Base-by-base conservation (phyloP, 768 basidiomycete species). In the Agaricus bisporus region DNA sequence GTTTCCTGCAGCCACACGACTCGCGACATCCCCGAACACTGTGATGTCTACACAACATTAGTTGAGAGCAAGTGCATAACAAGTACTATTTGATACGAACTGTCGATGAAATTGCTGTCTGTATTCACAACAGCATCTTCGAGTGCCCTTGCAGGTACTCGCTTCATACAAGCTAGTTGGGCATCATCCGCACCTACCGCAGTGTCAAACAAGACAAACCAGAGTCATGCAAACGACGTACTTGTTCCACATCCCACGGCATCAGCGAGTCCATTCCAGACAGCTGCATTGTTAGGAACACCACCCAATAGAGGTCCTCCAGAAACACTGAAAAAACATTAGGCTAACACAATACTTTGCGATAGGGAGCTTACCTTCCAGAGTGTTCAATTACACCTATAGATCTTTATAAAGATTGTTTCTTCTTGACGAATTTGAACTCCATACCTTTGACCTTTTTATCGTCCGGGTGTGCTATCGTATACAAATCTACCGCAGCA, bases 111-210 rank as follows among this genome's bases (percentile, higher is more conserved):
- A 4, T 53, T 53, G 6, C 58, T 46, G 42, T 62, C 64, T 0
- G 65, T 65, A 25, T 54, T 66, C 38, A 68, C 63, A 0, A 70
- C 68, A 0, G 68, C 69, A 48, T 68, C 61, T 46, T 70, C 67
- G 11, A 74, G 52, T 26, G 57, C 66, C 11, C 60, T 58, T 54
- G 51, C 61, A 14, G 70, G 63, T 3, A 69, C 64, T 7, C 58
- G 56, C 54, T 70, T 63, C 73, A 73, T 73, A 49, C 73, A 74
- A 11, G 63, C 44, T 7, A 73, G 50, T 44, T 74, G 73, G 11
- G 63, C 59, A 18, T 59, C 60, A 48, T 66, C 59, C 8, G 63
- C 54, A 20, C 41, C 60, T 61, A 9, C 22, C 4, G 18, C 9
- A 39, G 26, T 17, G 37, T 39, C 17, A 41, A 51, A 15, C 8